Evolutionary conservation across 1,284 basidiomycete genomes (phyloP).

Genomic region (Pulchroboletus neoregius): DNA sequence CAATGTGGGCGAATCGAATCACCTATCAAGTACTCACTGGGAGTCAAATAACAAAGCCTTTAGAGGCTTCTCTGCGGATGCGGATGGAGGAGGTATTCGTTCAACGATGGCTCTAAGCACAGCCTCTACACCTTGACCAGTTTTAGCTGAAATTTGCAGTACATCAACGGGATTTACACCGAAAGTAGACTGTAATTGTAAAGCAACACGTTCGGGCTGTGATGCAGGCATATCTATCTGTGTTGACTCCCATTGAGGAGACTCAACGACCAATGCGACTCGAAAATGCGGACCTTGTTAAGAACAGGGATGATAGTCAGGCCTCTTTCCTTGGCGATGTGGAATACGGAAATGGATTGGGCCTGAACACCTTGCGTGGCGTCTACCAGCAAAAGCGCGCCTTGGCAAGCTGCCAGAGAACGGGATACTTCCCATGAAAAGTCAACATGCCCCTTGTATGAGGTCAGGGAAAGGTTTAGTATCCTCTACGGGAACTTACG

Average conservation of each 20-base stretch:
- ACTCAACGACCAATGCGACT: not conserved
- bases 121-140: slow-evolving; percentile 74
- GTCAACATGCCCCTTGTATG: slow-evolving; percentile 82
- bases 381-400: slow-evolving; percentile 88
- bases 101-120: slow-evolving; percentile 82
- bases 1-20: not conserved
- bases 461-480: slow-evolving; percentile 9
- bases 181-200: slow-evolving; percentile 79
- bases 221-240: slow-evolving; percentile 89
- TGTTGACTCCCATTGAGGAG: slow-evolving; percentile 4
- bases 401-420: slow-evolving; percentile 90
- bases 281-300: slow-evolving; percentile 69
- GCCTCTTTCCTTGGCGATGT: slow-evolving; percentile 80
- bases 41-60: slow-evolving; percentile 94
- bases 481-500: slow-evolving; percentile 38
- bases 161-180: slow-evolving; percentile 72
- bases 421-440: slow-evolving; percentile 96
- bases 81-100: slow-evolving; percentile 74
- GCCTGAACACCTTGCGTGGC: slow-evolving; percentile 98
- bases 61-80: slow-evolving; percentile 50
- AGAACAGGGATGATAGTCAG: slow-evolving; percentile 88
- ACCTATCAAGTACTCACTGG: slow-evolving; percentile 48
- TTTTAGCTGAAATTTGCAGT: slow-evolving; percentile 88
- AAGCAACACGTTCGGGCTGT: slow-evolving; percentile 73
- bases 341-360: slow-evolving; percentile 94